Conservation (phyloP, 768 basidiomycete species). For the Panellus pusillus region DNA sequence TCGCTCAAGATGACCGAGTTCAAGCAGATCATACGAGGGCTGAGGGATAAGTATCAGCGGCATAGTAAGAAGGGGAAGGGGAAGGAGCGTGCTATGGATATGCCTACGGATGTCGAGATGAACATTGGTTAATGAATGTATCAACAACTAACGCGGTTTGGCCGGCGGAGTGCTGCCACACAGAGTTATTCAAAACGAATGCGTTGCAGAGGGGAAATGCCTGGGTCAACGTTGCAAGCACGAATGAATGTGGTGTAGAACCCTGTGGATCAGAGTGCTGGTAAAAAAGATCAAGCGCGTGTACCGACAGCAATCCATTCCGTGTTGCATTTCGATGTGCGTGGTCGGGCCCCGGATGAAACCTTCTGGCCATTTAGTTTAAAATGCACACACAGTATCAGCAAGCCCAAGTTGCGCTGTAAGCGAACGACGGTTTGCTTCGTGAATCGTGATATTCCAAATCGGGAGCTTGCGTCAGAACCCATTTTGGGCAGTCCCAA, state of each 20-base stretch:
- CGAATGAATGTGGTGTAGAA: neutral
- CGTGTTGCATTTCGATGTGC: neutral
- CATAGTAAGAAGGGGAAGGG: constrained; percentile 28
- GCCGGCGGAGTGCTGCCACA: no score
- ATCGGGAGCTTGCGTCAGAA: neutral
- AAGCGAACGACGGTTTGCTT: no score
- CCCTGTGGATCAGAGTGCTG: no score
- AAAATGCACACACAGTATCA: no score
- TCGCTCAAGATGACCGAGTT: constrained; percentile 27
- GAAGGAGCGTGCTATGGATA: constrained; percentile 26
- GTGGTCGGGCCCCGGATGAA: constrained; percentile 41
- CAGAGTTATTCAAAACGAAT: neutral
- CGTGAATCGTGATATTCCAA: no score
- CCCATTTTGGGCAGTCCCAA: neutral
- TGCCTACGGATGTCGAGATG: constrained; percentile 27
- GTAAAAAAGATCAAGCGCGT: no score
- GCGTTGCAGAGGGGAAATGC: neutral
- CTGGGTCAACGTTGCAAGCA: no score
- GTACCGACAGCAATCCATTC: no score
- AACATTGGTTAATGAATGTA: constrained; percentile 27
- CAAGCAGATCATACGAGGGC: constrained; percentile 28
- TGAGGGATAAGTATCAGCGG: constrained; percentile 35
- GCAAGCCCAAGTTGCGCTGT: no score
- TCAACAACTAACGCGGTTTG: neutral
- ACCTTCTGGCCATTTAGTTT: constrained; percentile 26